Percentiles rank a stretch among this genome's conserved stretches.
Evolutionary conservation across 2,329 filamentous ascomycete genomes (phyloP).

Genomic region (Metarhizium rileyi): DNA sequence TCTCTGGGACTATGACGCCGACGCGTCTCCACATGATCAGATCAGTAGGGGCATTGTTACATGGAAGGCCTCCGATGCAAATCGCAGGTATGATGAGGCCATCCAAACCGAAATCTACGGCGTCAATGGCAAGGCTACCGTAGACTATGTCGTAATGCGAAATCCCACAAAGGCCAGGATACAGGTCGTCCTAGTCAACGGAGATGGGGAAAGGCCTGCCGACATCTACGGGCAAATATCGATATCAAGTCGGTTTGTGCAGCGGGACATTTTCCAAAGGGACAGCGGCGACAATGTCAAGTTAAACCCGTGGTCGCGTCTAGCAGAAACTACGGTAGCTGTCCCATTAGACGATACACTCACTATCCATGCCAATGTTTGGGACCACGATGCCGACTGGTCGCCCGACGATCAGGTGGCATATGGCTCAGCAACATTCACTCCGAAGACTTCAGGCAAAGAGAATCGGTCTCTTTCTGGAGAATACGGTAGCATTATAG

Average conservation of each 20-base stretch:
- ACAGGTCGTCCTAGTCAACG: constrained; percentile 4
- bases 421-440: neutral
- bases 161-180: neutral
- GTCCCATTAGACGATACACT: neutral
- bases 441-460: neutral
- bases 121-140: constrained; percentile 4
- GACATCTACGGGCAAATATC: constrained; percentile 2
- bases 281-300: neutral
- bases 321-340: neutral
- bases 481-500: neutral
- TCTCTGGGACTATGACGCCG: neutral
- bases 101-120: neutral
- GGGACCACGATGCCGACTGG: neutral
- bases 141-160: constrained; percentile 4
- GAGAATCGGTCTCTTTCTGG: neutral
- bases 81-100: neutral
- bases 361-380: neutral
- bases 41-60: neutral
- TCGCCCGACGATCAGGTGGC: neutral
- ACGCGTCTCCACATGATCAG: neutral
- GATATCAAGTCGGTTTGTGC: neutral
- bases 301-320: neutral
- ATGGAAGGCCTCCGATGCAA: neutral
- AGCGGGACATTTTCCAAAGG: neutral
- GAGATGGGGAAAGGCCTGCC: constrained; percentile 6